phyloP scores from a whole-genome alignment of 1,139 yeast species.

The Saccharomyces hybrid region DNA sequence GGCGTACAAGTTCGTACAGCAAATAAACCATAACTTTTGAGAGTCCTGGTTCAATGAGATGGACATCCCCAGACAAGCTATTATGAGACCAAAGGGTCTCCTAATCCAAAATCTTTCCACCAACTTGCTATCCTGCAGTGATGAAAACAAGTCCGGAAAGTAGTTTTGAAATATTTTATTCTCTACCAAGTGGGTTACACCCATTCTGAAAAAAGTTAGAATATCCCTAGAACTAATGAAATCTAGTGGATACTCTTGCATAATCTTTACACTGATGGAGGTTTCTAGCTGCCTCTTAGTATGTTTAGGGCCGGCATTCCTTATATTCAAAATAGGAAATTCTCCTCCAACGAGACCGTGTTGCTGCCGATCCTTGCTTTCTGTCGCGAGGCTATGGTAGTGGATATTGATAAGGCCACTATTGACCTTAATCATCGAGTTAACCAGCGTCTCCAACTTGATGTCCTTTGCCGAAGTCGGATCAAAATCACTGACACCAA shows the following conservation, averaged over 20 bases:
- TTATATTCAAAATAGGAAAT: background rate
- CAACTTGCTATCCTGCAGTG: background rate
- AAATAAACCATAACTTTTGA: background rate
- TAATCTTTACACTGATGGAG: background rate
- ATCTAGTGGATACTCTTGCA: background rate
- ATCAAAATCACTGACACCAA: background rate
- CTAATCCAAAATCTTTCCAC: background rate
- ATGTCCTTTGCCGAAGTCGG: constrained; percentile 5
- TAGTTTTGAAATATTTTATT: background rate
- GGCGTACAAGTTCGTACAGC: background rate
- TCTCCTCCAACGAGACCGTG: background rate
- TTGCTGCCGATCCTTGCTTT: background rate
- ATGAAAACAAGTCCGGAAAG: background rate
- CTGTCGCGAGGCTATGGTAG: background rate
- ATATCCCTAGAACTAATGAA: background rate
- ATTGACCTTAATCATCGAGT: constrained; percentile 14
- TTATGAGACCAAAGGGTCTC: background rate
- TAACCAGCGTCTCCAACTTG: constrained; percentile 13
- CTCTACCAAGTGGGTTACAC: background rate
- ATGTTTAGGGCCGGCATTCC: background rate
- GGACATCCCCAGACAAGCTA: background rate
- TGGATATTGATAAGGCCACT: background rate
- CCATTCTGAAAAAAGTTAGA: background rate
- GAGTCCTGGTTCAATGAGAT: background rate
- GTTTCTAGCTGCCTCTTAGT: background rate